A percentile compares a stretch with the other conserved stretches of the same genome.
These are phyloP conservation scores for Lentinula novae-zelandiae DNA, from an alignment of 1,284 basidiomycete genomes.

Conservation along the genomic window DNA sequence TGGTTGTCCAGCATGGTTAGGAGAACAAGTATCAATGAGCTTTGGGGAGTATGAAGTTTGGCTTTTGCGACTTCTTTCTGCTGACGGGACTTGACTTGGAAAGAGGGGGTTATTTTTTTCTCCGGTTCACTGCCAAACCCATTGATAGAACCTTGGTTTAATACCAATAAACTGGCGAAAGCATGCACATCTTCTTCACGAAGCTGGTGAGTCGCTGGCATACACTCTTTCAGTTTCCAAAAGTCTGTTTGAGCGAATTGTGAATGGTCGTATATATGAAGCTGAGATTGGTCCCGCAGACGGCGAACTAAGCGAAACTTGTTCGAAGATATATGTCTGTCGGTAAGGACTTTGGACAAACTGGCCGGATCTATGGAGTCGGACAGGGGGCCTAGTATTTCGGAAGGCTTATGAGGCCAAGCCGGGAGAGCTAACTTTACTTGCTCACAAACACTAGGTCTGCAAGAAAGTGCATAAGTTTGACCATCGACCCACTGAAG, in stretches of 20 bases:
- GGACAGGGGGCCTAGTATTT: constrained; percentile 38
- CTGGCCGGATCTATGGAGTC: constrained; percentile 41
- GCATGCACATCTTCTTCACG: constrained; percentile 66
- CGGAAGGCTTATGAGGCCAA: constrained; percentile 64
- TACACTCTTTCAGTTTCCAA: constrained; percentile 78
- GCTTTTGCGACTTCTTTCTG: constrained; percentile 18
- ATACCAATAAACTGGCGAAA: constrained; percentile 70
- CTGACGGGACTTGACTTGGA: constrained; percentile 38
- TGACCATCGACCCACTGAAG: constrained; percentile 64
- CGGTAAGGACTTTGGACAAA: constrained; percentile 51
- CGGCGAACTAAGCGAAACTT: constrained; percentile 74
- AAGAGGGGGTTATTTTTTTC: constrained; percentile 28
- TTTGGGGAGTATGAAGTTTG: constrained; percentile 22
- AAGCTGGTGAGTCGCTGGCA: constrained; percentile 49
- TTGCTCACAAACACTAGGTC: constrained; percentile 36
- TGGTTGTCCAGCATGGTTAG: constrained; percentile 53
- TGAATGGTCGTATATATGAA: constrained; percentile 32
- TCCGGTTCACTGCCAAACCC: constrained; percentile 49
- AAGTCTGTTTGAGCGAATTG: constrained; percentile 64
- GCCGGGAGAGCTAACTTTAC: constrained; percentile 59
- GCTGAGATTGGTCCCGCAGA: constrained; percentile 43
- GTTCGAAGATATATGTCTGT: constrained; percentile 57
- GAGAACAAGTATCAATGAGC: constrained; percentile 50
- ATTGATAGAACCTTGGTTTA: constrained; percentile 53
- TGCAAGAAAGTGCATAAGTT: constrained; percentile 37